These are phyloP conservation scores for Aureobasidium lini DNA, from an alignment of 2,329 filamentous ascomycete species.

Conservation along the genomic window DNA sequence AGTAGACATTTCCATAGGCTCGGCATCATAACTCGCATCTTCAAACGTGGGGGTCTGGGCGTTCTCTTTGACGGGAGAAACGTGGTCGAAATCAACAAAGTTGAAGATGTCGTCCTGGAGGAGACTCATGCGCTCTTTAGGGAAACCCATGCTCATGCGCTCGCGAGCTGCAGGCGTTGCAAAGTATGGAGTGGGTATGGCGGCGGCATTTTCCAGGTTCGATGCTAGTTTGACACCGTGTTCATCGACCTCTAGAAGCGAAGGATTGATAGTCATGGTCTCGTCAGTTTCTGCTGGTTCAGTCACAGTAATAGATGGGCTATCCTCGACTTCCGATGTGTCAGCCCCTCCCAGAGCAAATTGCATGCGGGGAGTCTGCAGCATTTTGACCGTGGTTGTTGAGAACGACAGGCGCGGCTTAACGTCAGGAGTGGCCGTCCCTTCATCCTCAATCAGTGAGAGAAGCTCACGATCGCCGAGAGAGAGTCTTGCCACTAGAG, in stretches of 20 bases:
- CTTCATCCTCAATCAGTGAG: neutral
- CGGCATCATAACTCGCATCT: neutral
- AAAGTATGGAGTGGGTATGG: slow-evolving; percentile 9
- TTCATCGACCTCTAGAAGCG: slow-evolving; percentile 8
- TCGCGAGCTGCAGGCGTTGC: slow-evolving; percentile 1
- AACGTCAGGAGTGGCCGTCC: neutral
- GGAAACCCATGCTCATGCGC: slow-evolving; percentile 1
- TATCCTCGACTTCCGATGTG: neutral
- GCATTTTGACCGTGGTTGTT: slow-evolving; percentile 5
- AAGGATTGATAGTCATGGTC: slow-evolving; percentile 7
- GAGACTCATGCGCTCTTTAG: slow-evolving; percentile 9
- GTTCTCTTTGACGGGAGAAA: neutral
- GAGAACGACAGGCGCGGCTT: slow-evolving; percentile 4
- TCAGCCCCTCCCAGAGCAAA: slow-evolving; percentile 9
- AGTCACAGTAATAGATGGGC: neutral
- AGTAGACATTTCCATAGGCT: neutral
- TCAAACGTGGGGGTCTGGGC: neutral
- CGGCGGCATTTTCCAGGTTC: neutral
- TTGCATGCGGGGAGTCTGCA: slow-evolving; percentile 17
- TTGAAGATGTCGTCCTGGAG: slow-evolving; percentile 10
- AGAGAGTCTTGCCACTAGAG: neutral
- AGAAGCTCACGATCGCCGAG: slow-evolving; percentile 3
- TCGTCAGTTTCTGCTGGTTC: neutral
- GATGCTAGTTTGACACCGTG: neutral
- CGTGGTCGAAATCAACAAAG: slow-evolving; percentile 5